Base-by-base conservation (phyloP, 2,329 filamentous ascomycete species). In the Colletotrichum kahawae region DNA sequence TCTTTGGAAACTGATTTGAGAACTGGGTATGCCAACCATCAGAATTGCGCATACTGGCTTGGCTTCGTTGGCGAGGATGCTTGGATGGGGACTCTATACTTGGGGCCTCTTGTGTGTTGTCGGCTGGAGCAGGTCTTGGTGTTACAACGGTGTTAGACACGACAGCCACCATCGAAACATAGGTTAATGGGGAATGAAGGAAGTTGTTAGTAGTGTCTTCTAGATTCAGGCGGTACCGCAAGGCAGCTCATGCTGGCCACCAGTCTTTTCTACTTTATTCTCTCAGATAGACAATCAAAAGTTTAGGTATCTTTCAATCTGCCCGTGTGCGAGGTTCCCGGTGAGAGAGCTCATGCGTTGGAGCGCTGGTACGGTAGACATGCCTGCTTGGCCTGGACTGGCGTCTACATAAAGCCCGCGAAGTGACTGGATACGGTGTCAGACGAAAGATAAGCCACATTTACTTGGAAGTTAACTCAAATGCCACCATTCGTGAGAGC, bases 61-160 rank as follows among this genome's bases (percentile, higher is more conserved):
- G 72, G 60, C 63, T 70, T 76, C 70, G 51, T 74, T 54, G 34
- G 60, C 57, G 65, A 57, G 36, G 48, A 64, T 56, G 68, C 68
- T 77, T 77, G 75, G 75, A 77, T 77, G 75, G 34, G 64, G 72
- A 77, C 72, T 73, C 72, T 63, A 54, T 56, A 60, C 54, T 75
- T 72, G 72, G 63, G 27, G 63, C 57, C 64, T 71, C 72, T 29
- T 65, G 57, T 64, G 70, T 59, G 60, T 43, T 66, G 74, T 54
- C 51, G 51, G 57, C 27, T 64, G 59, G 38, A 51, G 63, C 56
- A 48, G n/a, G 56, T 72, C 43, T 75, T 75, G 69, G 64, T 60
- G 29, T 54, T 63, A 54, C 60, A 56, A 63, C 31, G 33, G 34
- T 63, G 60, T 67, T 72, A 36, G 57, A 67, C 36, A 36, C 36